phyloP scores from a whole-genome alignment of 768 basidiomycete species.

The Podaxis mareebaensis region DNA sequence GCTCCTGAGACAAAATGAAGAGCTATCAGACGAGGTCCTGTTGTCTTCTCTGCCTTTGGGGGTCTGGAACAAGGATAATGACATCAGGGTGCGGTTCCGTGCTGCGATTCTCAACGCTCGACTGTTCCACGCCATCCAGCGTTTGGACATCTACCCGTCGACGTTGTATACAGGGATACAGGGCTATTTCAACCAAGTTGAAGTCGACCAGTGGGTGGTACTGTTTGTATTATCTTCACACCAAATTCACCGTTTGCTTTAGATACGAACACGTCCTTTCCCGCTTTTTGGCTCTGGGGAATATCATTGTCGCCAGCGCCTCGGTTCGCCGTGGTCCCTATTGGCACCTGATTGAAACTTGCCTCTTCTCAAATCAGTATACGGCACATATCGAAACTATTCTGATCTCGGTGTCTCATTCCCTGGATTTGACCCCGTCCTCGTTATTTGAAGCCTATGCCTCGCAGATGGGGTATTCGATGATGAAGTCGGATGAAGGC shows the following conservation, averaged over 20 bases:
- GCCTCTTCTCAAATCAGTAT: constrained; percentile 41
- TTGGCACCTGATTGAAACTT: constrained; percentile 83
- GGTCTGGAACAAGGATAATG: constrained; percentile 59
- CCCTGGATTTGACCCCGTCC: constrained; percentile 59
- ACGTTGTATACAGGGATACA: constrained; percentile 52
- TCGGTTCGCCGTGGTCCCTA: constrained; percentile 79
- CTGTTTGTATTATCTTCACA: background rate
- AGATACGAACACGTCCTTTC: constrained; percentile 81
- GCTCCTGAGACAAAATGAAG: constrained; percentile 42
- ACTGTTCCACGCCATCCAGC: constrained; percentile 51
- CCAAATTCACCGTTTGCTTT: background rate
- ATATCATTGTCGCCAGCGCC: constrained; percentile 79
- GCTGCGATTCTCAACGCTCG: constrained; percentile 59
- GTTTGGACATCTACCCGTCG: constrained; percentile 23
- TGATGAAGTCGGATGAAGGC: constrained; percentile 42
- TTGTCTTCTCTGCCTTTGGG: constrained; percentile 45
- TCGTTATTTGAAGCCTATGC: constrained; percentile 79
- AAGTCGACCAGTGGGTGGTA: constrained; percentile 51
- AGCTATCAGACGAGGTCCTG: constrained; percentile 38
- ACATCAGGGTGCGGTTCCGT: constrained; percentile 84
- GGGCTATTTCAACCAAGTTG: constrained; percentile 36
- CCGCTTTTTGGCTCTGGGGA: constrained; percentile 67
- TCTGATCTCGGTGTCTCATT: constrained; percentile 58
- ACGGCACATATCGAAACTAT: constrained; percentile 47
- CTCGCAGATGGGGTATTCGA: constrained; percentile 70